Evolutionary conservation across 208 protist species (phyloP).

Genomic region (Phytomonas francai): DNA sequence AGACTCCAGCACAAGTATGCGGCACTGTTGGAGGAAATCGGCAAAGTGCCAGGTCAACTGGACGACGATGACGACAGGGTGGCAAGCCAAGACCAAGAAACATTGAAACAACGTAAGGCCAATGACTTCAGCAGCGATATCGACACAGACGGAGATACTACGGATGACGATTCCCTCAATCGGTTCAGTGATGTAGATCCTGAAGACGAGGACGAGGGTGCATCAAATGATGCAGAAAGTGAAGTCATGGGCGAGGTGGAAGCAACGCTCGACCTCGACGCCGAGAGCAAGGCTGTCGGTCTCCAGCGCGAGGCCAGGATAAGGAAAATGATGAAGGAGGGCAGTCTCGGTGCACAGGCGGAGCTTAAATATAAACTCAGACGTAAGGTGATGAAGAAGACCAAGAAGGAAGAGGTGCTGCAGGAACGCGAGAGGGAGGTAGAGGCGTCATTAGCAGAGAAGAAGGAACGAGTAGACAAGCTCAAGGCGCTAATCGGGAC

Average conservation of each 20-base stretch:
- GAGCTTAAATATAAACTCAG: conserved; percentile 84
- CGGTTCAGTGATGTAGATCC: conserved; percentile 74
- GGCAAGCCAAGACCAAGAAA: neutral
- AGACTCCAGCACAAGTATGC: conserved; percentile 79
- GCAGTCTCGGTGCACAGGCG: conserved; percentile 48
- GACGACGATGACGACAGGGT: neutral
- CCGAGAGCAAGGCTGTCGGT: conserved; percentile 47
- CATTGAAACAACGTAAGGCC: conserved; percentile 4
- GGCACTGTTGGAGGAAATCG: conserved; percentile 72
- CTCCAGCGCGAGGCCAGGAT: conserved; percentile 65
- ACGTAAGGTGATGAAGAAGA: conserved; percentile 80
- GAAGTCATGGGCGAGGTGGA: conserved; percentile 54
- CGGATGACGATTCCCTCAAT: conserved; percentile 76
- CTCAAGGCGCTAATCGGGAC: conserved; percentile 50
- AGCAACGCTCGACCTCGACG: conserved; percentile 79
- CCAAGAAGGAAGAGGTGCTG: conserved; percentile 70
- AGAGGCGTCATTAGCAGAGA: conserved; percentile 24
- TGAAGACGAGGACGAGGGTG: conserved; percentile 19
- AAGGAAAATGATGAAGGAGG: conserved; percentile 53
- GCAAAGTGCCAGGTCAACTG: conserved; percentile 35
- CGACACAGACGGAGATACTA: conserved; percentile 24
- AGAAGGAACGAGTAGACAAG: conserved; percentile 40
- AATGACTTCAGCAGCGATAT: conserved; percentile 16
- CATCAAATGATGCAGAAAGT: conserved; percentile 10
- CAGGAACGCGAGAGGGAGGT: conserved; percentile 56